These are phyloP conservation scores for Wickerhamiella sorbophila DNA, from an alignment of 805 yeast genomes.

Conservation along the genomic window DNA sequence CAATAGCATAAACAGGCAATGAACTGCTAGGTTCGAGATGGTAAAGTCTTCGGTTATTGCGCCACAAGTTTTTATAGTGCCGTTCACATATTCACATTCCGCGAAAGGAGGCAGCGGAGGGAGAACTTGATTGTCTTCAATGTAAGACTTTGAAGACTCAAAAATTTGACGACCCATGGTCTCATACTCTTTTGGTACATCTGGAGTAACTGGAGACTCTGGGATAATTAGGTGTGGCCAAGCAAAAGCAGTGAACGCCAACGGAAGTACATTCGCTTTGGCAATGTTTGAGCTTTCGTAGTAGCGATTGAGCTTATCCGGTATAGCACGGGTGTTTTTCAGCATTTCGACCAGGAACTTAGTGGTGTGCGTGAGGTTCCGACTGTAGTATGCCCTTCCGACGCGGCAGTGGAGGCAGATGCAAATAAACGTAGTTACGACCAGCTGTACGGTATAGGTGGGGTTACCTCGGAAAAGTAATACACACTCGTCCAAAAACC, in stretches of 20 bases:
- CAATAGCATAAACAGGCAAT: background rate
- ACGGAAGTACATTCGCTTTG: background rate
- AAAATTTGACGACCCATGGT: background rate
- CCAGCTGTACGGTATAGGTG: background rate
- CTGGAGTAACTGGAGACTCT: background rate
- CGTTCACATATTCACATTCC: background rate
- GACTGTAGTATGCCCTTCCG: background rate
- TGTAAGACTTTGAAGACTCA: background rate
- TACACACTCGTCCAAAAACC: background rate
- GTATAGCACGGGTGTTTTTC: background rate
- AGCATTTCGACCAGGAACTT: background rate
- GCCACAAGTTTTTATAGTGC: background rate
- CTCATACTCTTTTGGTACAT: background rate
- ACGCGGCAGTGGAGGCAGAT: background rate
- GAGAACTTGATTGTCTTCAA: background rate
- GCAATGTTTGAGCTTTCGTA: background rate
- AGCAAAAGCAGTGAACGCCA: background rate
- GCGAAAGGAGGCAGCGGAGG: background rate
- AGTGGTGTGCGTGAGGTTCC: background rate
- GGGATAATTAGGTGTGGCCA: background rate
- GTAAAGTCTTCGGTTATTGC: background rate
- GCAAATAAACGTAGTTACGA: background rate
- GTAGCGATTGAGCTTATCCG: background rate
- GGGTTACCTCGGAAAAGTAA: background rate
- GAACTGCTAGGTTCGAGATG: background rate